Base-by-base conservation (phyloP, 2,329 filamentous ascomycete genomes). In the Triangularia verruculosa region DNA sequence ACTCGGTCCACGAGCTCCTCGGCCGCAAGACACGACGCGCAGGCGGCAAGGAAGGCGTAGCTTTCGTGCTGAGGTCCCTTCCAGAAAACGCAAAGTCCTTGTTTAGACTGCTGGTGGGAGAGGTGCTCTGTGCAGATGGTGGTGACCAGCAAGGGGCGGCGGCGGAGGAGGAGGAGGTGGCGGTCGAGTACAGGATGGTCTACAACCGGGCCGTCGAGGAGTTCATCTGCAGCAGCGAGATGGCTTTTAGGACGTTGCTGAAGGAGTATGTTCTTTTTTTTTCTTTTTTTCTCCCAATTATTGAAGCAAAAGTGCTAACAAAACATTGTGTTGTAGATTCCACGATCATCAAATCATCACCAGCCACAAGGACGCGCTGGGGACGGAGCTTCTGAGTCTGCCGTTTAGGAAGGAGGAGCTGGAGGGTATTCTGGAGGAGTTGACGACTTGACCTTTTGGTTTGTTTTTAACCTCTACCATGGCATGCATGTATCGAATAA, bases 321-420 rank as follows among this genome's bases (percentile, higher is more conserved):
- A 63, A 15, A 4, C n/a, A n/a, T n/a, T n/a, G n/a, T n/a, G n/a
- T n/a, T n/a, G n/a, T 68, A 90, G 88, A 76, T 95, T 99, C 75
- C 92, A 97, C 74, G 95, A 99, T 72, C 95, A 99, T 79, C 92
- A 97, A 73, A 98, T 99, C 87, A 90, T 99, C 67, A 92, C 92
- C 61, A 96, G 91, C 66, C 86, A 88, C 66, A 94, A 94, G 73
- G 94, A 99, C 75, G 84, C 86, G 0, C 80, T 93, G 62, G 95
- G 95, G 2, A 93, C 90, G 2, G 95, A 98, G 74, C 80, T 95
- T 59, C 77, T 99, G 55, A 90, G 91, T 69, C 86, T 97, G 13
- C 95, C 95, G 0, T 92, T 98, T 72, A 83, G 89, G 52, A 89
- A 89, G 69, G 93, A 96, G 68, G 95, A 99, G 77, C 81, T 98